Evolutionary conservation across 345 rosid species (phyloP).

Genomic region (Raphanus sativus): DNA sequence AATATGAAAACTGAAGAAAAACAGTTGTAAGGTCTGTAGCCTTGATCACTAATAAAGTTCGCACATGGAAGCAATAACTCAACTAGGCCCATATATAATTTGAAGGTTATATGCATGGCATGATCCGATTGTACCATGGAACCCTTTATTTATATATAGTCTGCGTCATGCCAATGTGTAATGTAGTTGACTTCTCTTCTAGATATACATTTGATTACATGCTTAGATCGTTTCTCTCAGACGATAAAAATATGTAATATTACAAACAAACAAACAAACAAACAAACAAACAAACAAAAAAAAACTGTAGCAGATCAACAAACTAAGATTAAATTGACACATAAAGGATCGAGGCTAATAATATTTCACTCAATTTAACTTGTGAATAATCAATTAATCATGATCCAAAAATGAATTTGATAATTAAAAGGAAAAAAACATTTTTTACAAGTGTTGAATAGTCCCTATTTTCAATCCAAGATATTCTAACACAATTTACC

Average conservation of each 20-base stretch:
- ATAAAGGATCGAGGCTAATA: not conserved
- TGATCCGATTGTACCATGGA: not conserved
- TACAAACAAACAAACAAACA: not conserved
- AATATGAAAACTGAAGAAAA: not conserved
- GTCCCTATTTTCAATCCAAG: not conserved
- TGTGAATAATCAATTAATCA: not conserved
- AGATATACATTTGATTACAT: not conserved
- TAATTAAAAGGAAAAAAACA: not conserved
- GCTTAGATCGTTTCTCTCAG: not conserved
- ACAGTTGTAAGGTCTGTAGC: not conserved
- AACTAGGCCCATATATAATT: slow-evolving; percentile 1
- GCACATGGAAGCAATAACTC: slow-evolving; percentile 19
- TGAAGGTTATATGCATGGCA: not conserved
- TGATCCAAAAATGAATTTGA: not conserved
- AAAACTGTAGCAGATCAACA: not conserved
- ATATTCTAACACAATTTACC: not conserved
- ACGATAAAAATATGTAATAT: not conserved
- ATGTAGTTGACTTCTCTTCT: not conserved
- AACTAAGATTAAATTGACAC: not conserved
- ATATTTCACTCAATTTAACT: not conserved
- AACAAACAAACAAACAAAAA: no score
- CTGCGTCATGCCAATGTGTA: not conserved
- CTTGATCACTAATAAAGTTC: not conserved
- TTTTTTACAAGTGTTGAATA: not conserved
- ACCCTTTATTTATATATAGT: not conserved